Evolutionary conservation across 2,329 filamentous ascomycete genomes (phyloP).

Genomic region (Fusarium sp.): DNA sequence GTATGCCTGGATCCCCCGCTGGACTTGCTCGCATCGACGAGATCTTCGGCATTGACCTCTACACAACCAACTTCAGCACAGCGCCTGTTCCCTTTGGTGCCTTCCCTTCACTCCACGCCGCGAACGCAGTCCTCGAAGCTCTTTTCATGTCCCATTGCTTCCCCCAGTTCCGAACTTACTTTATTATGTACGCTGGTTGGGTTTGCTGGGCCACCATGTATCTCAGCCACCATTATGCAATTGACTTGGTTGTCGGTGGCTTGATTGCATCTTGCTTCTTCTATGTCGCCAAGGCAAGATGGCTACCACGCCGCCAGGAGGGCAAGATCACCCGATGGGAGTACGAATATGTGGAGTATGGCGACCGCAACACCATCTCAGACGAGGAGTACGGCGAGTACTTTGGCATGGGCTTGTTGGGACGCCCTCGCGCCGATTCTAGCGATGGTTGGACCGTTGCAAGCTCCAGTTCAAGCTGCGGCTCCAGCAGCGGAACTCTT

Average conservation of each 20-base stretch:
- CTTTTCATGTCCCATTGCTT: constrained; percentile 95
- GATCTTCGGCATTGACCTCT: constrained; percentile 90
- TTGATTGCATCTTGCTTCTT: constrained; percentile 82
- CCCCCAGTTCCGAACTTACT: constrained; percentile 81
- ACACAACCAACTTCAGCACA: constrained; percentile 90
- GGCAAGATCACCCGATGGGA: constrained; percentile 94
- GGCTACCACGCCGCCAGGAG: constrained; percentile 82
- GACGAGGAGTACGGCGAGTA: constrained; percentile 62
- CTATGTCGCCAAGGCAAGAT: constrained; percentile 83
- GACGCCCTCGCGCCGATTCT: constrained; percentile 60
- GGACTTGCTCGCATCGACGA: constrained; percentile 89
- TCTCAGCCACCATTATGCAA: constrained; percentile 94
- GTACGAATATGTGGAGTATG: constrained; percentile 91
- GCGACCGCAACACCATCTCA: constrained; percentile 64
- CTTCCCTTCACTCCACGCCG: constrained; percentile 93
- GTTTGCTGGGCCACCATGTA: constrained; percentile 99
- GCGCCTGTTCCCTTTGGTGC: constrained; percentile 94
- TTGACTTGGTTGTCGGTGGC: constrained; percentile 89
- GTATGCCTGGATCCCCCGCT: constrained; percentile 88
- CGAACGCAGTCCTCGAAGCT: constrained; percentile 87
- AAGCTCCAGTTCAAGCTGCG: constrained; percentile 78
- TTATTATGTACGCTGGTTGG: constrained; percentile 88
- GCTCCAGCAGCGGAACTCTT: constrained; percentile 61
- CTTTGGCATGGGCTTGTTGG: constrained; percentile 60
- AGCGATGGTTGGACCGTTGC: constrained; percentile 93